A percentile compares a stretch with the other conserved stretches of the same genome.
phyloP scores from a whole-genome alignment of 176 grass and related monocot species.

The Chrysopogon serrulatus region DNA sequence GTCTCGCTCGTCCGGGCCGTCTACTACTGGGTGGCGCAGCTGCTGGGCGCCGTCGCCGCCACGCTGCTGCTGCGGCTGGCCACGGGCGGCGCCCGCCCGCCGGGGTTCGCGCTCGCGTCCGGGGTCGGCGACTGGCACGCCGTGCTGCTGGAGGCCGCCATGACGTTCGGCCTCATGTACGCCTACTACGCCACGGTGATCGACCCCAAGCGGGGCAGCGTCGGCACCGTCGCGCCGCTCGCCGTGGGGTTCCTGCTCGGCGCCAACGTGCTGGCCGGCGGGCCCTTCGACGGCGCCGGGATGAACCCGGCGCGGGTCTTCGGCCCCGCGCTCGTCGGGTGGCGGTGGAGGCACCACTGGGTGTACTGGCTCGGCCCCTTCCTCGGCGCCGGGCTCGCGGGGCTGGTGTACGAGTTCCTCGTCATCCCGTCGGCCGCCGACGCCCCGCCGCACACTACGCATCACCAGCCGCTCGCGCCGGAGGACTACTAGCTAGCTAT shows the following conservation, averaged over 20 bases:
- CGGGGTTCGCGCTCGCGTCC: slow-evolving; percentile 68
- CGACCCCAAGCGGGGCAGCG: slow-evolving; percentile 69
- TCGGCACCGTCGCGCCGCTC: slow-evolving; percentile 78
- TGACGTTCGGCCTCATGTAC: slow-evolving; percentile 92
- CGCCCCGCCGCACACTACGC: slow-evolving; percentile 29
- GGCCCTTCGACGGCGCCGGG: slow-evolving; percentile 78
- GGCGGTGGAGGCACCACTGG: slow-evolving; percentile 93
- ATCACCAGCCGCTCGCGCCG: slow-evolving; percentile 87
- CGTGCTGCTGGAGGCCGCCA: slow-evolving; percentile 67
- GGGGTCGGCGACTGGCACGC: slow-evolving; percentile 79
- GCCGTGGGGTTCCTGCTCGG: slow-evolving; percentile 78
- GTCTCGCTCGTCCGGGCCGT: slow-evolving; percentile 61
- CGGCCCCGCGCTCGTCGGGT: slow-evolving; percentile 67
- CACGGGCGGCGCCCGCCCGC: slow-evolving; percentile 66
- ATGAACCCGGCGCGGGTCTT: slow-evolving; percentile 95
- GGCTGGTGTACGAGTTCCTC: slow-evolving; percentile 74
- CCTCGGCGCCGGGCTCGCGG: slow-evolving; percentile 62
- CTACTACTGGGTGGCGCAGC: slow-evolving; percentile 83
- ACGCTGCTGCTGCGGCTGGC: slow-evolving; percentile 66
- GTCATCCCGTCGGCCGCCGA: slow-evolving; percentile 45
- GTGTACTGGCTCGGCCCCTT: slow-evolving; percentile 92
- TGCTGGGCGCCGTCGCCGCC: slow-evolving; percentile 71
- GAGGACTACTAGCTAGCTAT: slow-evolving; percentile 64
- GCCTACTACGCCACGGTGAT: slow-evolving; percentile 82
- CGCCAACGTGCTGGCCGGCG: slow-evolving; percentile 81